A percentile compares a stretch with the other conserved stretches of the same genome.
Conservation (phyloP, 257 asterid genomes). For the Gentiana straminea region DNA sequence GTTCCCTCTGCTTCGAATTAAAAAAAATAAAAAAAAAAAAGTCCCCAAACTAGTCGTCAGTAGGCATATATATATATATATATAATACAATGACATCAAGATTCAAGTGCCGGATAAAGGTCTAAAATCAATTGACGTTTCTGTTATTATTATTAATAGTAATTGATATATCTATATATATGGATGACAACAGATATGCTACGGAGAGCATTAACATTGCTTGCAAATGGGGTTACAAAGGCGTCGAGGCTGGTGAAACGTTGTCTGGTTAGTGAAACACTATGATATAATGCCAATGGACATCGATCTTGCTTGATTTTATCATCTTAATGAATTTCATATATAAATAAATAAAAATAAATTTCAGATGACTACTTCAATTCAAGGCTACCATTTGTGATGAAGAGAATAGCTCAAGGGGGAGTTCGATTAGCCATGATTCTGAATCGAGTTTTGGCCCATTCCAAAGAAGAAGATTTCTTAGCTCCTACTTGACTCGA, state of each 20-base stretch:
- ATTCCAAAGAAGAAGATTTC: slow-evolving; percentile 15
- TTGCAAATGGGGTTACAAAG: slow-evolving; percentile 85
- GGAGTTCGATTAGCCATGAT: slow-evolving; percentile 87
- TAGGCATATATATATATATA: neutral
- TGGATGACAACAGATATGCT: slow-evolving; percentile 44
- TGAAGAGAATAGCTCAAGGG: slow-evolving; percentile 89
- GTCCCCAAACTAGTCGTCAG: neutral
- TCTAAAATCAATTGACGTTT: no score
- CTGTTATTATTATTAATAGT: no score
- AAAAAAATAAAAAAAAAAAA: neutral
- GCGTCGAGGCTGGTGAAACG: slow-evolving; percentile 65
- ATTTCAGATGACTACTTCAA: slow-evolving; percentile 58
- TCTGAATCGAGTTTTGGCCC: slow-evolving; percentile 46
- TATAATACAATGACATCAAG: no score
- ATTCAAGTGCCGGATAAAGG: no score
- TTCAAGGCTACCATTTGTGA: slow-evolving; percentile 66
- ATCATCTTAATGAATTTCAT: no score
- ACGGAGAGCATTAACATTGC: slow-evolving; percentile 69
- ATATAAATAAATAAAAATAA: no score
- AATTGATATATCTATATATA: neutral
- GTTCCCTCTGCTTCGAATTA: neutral
- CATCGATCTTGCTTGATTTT: no score
- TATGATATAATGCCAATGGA: neutral
- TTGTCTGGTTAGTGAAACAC: slow-evolving; percentile 43
- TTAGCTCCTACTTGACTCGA: slow-evolving; percentile 21